Evolutionary conservation across 192 early-diverging fungal species (phyloP).

Genomic region (Lobosporangium transversale): DNA sequence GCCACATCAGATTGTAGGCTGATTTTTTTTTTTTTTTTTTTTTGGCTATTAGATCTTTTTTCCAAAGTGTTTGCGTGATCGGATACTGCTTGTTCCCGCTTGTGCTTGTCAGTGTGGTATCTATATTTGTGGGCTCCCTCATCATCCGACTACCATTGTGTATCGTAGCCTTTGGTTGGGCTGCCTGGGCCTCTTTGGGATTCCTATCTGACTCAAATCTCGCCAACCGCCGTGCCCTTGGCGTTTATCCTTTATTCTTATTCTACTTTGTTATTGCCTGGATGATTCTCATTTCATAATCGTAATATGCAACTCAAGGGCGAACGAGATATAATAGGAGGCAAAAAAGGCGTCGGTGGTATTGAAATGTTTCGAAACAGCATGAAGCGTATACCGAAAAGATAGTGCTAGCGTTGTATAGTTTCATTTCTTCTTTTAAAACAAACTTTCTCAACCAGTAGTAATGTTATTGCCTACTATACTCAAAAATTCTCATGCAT

Average conservation of each 20-base stretch:
- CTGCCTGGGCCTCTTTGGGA: conserved; percentile 91
- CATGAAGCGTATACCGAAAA: too few species aligned
- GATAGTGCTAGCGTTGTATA: too few species aligned
- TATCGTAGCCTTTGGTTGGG: conserved; percentile 85
- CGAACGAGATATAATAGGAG: not conserved
- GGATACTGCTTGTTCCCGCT: conserved; percentile 98
- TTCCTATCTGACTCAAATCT: conserved; percentile 91
- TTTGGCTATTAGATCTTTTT: conserved; percentile 81
- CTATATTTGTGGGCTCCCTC: conserved; percentile 72
- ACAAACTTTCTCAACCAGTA: too few species aligned
- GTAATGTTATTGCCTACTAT: too few species aligned
- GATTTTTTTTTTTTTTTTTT: conserved; percentile 13
- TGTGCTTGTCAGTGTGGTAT: conserved; percentile 79
- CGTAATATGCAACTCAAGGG: not conserved
- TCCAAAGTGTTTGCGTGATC: conserved; percentile 95
- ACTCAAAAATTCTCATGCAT: too few species aligned
- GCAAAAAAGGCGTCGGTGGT: not conserved
- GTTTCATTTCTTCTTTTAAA: too few species aligned
- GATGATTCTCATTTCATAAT: conserved; percentile 86
- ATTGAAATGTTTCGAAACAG: too few species aligned
- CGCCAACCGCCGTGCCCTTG: conserved; percentile 84
- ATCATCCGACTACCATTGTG: conserved; percentile 81
- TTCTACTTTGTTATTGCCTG: conserved; percentile 97
- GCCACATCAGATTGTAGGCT: too few species aligned
- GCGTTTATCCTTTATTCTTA: conserved; percentile 93